Evolutionary conservation across 2,329 filamentous ascomycete genomes (phyloP), one percentile per base, ranked within the genome.

Genomic region (Alternaria triticina): DNA sequence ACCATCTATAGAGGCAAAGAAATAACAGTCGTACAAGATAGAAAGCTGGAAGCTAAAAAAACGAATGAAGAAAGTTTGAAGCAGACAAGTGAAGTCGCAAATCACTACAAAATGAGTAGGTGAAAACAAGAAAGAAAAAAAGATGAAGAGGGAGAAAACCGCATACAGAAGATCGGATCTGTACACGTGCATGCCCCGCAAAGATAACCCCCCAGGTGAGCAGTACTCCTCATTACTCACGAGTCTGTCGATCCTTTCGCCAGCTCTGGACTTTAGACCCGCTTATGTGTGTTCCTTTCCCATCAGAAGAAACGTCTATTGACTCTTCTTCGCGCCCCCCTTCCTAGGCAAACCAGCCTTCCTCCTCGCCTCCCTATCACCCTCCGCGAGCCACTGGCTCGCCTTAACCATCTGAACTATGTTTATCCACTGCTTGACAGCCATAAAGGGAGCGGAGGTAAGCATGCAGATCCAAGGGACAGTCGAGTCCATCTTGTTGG

Each of bases 361-460:
- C 68, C 70, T 87, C 73, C 93, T 87, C 65, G 86, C 84, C 73
- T 88, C 86, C 36, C 91, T 81, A 74, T 99, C 96, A n/a, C 94
- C 94, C 82, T 98, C 94, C 0, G 93, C 96, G 43, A 99, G 86
- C 90, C 93, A 96, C 76, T 89, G 89, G 81, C 93, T 94, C 7
- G 96, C 96, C 82, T 97, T 97, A 76, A 97, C 88, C 72, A 99
- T 87, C 84, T 99, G 96, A 51, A 98, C 87, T 54, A 97, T 86
- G 75, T 99, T 99, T 85, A 98, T 93, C 75, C 91, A 86, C 79
- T 99, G 96, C 87, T 99, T 99, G 71, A 90, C 86, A 23, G 89
- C 84, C 94, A 98, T 98, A 78, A 97, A 85, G 12, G 94, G 94
- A 70, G 91, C 89, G 74, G 92, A 94, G 72, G 96, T 82, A 25